A percentile compares a stretch with the other conserved stretches of the same genome.
Evolutionary conservation across 495 filamentous ascomycete genomes (phyloP).

Genomic region (Trichoderma orchidacearum): DNA sequence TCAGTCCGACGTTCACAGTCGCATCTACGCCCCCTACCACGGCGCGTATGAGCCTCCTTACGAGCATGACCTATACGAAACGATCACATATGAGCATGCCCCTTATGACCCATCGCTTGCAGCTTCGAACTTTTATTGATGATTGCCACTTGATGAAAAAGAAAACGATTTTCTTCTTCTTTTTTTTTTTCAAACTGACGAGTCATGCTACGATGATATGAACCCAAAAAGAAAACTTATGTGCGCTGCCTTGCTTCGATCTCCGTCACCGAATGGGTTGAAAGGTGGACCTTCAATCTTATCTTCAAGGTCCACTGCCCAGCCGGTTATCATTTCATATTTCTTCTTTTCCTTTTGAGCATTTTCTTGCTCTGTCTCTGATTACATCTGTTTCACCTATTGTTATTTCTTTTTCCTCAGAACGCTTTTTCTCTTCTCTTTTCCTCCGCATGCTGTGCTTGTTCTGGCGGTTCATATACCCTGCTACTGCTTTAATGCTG

Average conservation of each 20-base stretch:
- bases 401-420: too few relatives aligned
- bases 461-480: neutral
- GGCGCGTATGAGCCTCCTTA: conserved; percentile 9
- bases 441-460: neutral
- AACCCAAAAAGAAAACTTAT: too few relatives aligned
- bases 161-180: too few relatives aligned
- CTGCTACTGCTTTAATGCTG: neutral
- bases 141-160: neutral
- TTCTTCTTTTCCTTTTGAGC: neutral
- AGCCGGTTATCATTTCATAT: neutral
- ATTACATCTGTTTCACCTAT: too few relatives aligned
- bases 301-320: too few relatives aligned
- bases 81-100: conserved; percentile 7
- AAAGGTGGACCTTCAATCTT: too few relatives aligned
- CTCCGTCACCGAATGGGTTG: too few relatives aligned
- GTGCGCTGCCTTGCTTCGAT: too few relatives aligned
- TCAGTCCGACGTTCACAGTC: conserved; percentile 27
- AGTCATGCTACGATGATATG: neutral
- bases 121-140: neutral
- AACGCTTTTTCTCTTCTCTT: neutral
- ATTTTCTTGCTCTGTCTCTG: neutral
- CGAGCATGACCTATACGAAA: conserved; percentile 4
- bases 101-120: conserved; percentile 6
- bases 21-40: conserved; percentile 11
- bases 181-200: too few relatives aligned